Percentiles rank a stretch among this genome's conserved stretches.
Conservation (phyloP, 139 green algal genomes). For the Marvania coccoides region DNA sequence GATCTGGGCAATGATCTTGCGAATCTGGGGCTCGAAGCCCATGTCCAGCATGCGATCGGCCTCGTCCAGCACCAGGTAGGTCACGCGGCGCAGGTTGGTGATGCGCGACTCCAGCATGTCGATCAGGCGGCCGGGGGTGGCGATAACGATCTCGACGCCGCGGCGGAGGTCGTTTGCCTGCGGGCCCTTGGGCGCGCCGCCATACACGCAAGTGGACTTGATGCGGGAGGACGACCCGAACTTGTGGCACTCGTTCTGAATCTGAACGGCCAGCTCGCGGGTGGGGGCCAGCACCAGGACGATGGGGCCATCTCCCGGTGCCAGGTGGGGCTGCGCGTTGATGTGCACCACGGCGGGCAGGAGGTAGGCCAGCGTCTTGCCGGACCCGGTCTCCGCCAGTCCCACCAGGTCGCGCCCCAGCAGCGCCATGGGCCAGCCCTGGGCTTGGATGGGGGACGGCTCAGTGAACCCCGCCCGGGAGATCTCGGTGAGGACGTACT, state of each 20-base stretch:
- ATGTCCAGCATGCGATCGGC: conserved; percentile 96
- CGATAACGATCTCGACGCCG: conserved; percentile 86
- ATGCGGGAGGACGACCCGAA: conserved; percentile 83
- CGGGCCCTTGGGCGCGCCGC: conserved; percentile 69
- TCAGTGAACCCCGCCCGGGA: conserved; percentile 68
- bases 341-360: conserved; percentile 86
- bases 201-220: conserved; percentile 89
- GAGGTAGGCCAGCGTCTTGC: conserved; percentile 86
- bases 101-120: conserved; percentile 69
- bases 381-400: conserved; percentile 82
- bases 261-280: conserved; percentile 88
- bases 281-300: conserved; percentile 88
- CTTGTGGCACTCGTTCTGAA: conserved; percentile 83
- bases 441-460: conserved; percentile 81
- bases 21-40: conserved; percentile 86
- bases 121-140: conserved; percentile 82
- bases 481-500: conserved; percentile 83
- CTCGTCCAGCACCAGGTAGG: conserved; percentile 91
- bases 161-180: conserved; percentile 43
- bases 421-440: conserved; percentile 87
- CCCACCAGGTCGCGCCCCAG: conserved; percentile 77
- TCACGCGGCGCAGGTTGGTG: conserved; percentile 70
- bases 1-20: conserved; percentile 61
- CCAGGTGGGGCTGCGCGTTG: conserved; percentile 86
- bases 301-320: conserved; percentile 87